These are phyloP conservation scores for Aegilops sharonensis DNA, from an alignment of 176 grass and related monocot species.

Conservation along the genomic window DNA sequence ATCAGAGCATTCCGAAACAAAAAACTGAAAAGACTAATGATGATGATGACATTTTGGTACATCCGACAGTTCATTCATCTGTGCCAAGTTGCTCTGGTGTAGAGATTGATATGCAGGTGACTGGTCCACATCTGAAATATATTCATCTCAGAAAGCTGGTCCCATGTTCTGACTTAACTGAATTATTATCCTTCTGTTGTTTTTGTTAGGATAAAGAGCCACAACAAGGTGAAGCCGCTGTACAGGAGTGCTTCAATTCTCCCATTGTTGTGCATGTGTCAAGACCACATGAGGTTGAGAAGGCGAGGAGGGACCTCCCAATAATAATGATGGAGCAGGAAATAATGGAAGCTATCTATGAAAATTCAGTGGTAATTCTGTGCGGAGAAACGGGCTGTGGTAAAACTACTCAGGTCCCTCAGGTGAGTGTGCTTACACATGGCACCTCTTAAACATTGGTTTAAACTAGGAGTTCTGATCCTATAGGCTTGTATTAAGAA, in stretches of 20 bases:
- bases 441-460: conserved; percentile 33
- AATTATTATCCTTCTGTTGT: conserved; percentile 1
- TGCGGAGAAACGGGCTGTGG: conserved; percentile 98
- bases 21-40: conserved; percentile 23
- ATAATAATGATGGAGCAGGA: conserved; percentile 99
- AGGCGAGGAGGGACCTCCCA: conserved; percentile 82
- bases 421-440: conserved; percentile 51
- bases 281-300: conserved; percentile 77
- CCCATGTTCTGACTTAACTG: neutral
- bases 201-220: conserved; percentile 48
- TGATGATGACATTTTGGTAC: conserved; percentile 18
- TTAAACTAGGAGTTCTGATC: conserved; percentile 12
- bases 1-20: conserved; percentile 27
- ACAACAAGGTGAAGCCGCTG: conserved; percentile 24
- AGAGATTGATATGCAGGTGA: conserved; percentile 46
- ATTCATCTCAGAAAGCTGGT: conserved; percentile 7
- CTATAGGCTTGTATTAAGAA: conserved; percentile 17
- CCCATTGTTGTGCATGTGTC: conserved; percentile 77
- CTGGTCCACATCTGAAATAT: neutral
- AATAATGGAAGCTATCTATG: conserved; percentile 99
- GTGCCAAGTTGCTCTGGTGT: conserved; percentile 25
- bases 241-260: conserved; percentile 46
- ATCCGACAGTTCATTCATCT: conserved; percentile 32
- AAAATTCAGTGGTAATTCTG: conserved; percentile 86
- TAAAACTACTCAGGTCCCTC: conserved; percentile 97